phyloP scores from a whole-genome alignment of 2,329 filamentous ascomycete species.

The Alternaria rosae region DNA sequence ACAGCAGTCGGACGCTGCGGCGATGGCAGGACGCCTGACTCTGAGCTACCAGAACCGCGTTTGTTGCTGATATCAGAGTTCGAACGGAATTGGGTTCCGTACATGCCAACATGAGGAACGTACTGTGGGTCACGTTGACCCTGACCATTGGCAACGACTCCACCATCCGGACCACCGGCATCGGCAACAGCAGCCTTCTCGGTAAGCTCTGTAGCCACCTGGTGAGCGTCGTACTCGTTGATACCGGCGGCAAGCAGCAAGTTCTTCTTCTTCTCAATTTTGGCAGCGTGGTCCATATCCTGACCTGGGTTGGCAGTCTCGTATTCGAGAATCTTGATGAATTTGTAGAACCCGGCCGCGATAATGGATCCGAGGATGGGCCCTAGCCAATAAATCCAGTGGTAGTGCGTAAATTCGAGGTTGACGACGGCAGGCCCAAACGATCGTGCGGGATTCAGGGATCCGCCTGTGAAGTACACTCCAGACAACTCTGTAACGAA shows the following conservation, averaged over 20 bases:
- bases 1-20: slow-evolving; percentile 15
- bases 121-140: slow-evolving; percentile 5
- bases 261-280: slow-evolving; percentile 17
- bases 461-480: slow-evolving; percentile 55
- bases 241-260: slow-evolving; percentile 25
- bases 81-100: slow-evolving; percentile 18
- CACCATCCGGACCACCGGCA: slow-evolving; percentile 14
- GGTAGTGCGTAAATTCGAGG: slow-evolving; percentile 43
- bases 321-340: slow-evolving; percentile 52
- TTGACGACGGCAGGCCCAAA: slow-evolving; percentile 54
- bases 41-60: slow-evolving; percentile 13
- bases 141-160: slow-evolving; percentile 18
- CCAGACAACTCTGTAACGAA: slow-evolving; percentile 59
- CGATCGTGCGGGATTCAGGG: slow-evolving; percentile 54
- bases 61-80: slow-evolving; percentile 7
- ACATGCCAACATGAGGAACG: slow-evolving; percentile 12
- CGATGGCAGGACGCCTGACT: background rate
- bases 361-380: slow-evolving; percentile 52
- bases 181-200: slow-evolving; percentile 11
- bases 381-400: slow-evolving; percentile 55
- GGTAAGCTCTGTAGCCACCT: slow-evolving; percentile 23
- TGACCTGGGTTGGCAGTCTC: slow-evolving; percentile 43
- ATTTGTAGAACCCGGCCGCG: slow-evolving; percentile 57
- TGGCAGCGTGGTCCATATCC: slow-evolving; percentile 26
- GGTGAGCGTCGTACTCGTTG: slow-evolving; percentile 24